Base-by-base conservation (phyloP, 1,284 basidiomycete genomes). In the Ganoderma lucidum region DNA sequence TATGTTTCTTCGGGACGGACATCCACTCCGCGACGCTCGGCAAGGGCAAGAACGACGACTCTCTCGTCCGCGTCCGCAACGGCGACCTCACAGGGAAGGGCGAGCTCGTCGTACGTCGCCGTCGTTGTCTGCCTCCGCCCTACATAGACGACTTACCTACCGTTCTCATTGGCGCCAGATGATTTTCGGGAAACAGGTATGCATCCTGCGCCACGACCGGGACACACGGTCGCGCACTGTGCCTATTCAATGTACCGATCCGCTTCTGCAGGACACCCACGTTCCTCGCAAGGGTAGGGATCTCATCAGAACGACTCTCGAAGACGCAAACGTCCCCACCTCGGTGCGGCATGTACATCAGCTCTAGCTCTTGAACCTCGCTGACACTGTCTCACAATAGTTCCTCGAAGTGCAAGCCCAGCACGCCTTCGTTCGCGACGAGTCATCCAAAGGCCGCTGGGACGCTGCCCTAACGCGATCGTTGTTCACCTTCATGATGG, bases 1-100 rank as follows among this genome's bases (percentile, higher is more conserved):
- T 97, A 65, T 97, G 96, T 82, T 98, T 95, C 84, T 98, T 98
- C 79, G 95, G 93, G 8, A 98, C 96, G 5, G 96, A 96, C 79
- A 88, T 97, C 67, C 93, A 97, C 79, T 87, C 87, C 63, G 93
- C 94, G 10, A 91, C 94, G 0, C 90, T 97, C 35, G 95, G 94
- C n/a, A 93, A 91, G 78, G 93, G 93, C 37, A 90, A 92, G 79
- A 88, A 86, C 63, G 95, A 96, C 75, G 88, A 97, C 79, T 89
- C 93, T 3, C 86, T 97, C 64, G 80, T 83, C 65, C 87, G 88
- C 64, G 91, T 95, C 66, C 83, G 83, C 65, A 89, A 90, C 12
- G 95, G 96, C 6, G 93, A 95, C 69, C 80, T 97, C 70, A 87
- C 83, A 1, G 86, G 85, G 51, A 93, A 93, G 76, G 94, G 92